These are phyloP conservation scores for Diaporthe sp. DNA, from an alignment of 2,329 filamentous ascomycete species.

Conservation along the genomic window DNA sequence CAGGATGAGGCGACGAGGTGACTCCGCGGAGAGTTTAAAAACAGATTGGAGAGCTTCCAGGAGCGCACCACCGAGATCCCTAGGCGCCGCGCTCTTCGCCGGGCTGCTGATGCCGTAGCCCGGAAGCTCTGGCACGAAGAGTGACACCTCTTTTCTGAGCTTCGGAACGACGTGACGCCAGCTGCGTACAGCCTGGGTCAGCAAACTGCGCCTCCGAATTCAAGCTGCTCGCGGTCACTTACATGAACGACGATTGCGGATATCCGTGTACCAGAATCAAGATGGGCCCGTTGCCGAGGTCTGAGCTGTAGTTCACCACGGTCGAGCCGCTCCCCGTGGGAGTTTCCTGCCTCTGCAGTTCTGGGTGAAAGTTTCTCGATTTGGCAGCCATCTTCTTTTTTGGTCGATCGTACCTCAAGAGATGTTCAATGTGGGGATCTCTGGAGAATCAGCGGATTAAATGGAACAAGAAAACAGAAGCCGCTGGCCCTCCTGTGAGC, in stretches of 20 bases:
- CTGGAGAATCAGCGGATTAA: background rate
- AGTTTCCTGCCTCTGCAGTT: slow-evolving; percentile 40
- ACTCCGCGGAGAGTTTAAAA: slow-evolving; percentile 44
- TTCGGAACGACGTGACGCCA: slow-evolving; percentile 50
- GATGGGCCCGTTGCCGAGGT: slow-evolving; percentile 46
- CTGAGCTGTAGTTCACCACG: slow-evolving; percentile 43
- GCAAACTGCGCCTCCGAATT: background rate
- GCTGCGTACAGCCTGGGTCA: slow-evolving; percentile 24
- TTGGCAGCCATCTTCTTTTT: slow-evolving; percentile 31
- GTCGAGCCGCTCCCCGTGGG: slow-evolving; percentile 42
- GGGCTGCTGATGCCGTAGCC: slow-evolving; percentile 59
- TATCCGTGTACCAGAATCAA: slow-evolving; percentile 60
- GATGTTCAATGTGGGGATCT: background rate
- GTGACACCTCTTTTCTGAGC: slow-evolving; percentile 53
- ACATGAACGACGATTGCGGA: slow-evolving; percentile 53
- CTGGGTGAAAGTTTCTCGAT: slow-evolving; percentile 41
- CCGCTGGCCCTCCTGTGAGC: background rate
- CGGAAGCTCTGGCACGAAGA: slow-evolving; percentile 61
- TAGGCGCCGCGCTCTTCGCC: slow-evolving; percentile 51
- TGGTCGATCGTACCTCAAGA: background rate
- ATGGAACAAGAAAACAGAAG: background rate
- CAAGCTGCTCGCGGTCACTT: background rate
- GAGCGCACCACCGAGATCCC: slow-evolving; percentile 55
- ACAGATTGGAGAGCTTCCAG: slow-evolving; percentile 52
- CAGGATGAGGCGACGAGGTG: slow-evolving; percentile 54